Evolutionary conservation across 1,284 basidiomycete species (phyloP).

Genomic region (Phaffia rhodozyma): DNA sequence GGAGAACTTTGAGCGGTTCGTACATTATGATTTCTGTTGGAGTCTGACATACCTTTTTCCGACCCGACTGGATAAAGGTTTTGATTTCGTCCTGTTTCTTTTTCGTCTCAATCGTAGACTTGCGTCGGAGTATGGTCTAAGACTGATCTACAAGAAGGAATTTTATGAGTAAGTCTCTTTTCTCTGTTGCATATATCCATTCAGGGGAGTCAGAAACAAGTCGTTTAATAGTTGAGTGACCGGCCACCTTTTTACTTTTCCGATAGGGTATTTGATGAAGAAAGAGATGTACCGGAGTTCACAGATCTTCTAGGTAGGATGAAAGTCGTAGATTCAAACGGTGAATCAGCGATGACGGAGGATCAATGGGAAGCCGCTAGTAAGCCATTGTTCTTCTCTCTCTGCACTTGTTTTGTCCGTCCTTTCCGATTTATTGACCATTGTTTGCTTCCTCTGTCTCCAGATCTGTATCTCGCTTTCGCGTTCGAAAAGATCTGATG

Average conservation of each 20-base stretch:
- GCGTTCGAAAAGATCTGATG: conserved; percentile 57
- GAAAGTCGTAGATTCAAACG: conserved; percentile 72
- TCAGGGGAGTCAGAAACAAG: no score
- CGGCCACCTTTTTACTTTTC: no score
- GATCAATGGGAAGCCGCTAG: conserved; percentile 97
- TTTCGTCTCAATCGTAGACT: conserved; percentile 42
- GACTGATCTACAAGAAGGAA: conserved; percentile 64
- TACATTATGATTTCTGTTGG: conserved; percentile 22
- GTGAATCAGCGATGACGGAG: conserved; percentile 77
- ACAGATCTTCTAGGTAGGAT: conserved; percentile 66
- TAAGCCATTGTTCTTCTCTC: conserved; percentile 38
- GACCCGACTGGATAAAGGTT: background rate
- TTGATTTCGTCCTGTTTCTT: background rate
- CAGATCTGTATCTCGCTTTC: conserved; percentile 74
- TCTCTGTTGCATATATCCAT: no score
- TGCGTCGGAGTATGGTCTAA: conserved; percentile 68
- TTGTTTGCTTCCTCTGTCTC: no score
- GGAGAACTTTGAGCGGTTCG: conserved; percentile 79
- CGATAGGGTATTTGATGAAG: conserved; percentile 52
- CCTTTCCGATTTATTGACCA: no score
- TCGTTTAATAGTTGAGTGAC: no score
- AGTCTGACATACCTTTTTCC: background rate
- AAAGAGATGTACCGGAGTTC: conserved; percentile 63
- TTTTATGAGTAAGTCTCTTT: conserved; percentile 51
- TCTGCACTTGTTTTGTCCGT: no score